phyloP scores from a whole-genome alignment of 768 basidiomycete species.

The Auricularia sp. region DNA sequence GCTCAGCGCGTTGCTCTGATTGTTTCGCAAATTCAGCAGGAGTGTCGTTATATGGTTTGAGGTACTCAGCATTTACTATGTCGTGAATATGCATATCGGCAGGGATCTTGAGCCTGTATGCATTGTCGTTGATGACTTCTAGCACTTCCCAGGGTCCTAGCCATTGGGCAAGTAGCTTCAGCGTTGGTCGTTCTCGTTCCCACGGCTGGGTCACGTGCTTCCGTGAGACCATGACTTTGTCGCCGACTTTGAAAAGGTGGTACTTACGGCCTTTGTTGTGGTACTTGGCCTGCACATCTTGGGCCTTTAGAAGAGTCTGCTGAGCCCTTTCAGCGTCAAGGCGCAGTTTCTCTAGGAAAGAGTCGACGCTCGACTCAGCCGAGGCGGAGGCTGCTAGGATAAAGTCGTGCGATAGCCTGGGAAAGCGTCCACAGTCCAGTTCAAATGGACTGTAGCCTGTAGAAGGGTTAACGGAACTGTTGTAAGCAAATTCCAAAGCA shows the following conservation, averaged over 20 bases:
- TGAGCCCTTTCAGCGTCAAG: constrained; percentile 21
- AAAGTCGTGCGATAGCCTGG: not conserved
- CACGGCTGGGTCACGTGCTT: not conserved
- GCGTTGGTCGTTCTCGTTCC: constrained; percentile 5
- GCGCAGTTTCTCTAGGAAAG: constrained; percentile 7
- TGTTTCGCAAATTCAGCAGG: not conserved
- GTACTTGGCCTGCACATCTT: not conserved
- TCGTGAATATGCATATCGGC: constrained; percentile 16
- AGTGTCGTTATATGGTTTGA: not conserved
- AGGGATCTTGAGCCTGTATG: constrained; percentile 18
- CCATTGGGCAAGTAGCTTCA: constrained; percentile 19
- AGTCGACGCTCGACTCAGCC: constrained; percentile 3
- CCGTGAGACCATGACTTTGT: constrained; percentile 27
- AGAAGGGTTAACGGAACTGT: too few species aligned
- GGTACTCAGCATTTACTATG: constrained; percentile 12
- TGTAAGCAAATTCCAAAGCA: too few species aligned
- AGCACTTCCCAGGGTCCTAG: constrained; percentile 22
- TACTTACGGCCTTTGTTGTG: constrained; percentile 6
- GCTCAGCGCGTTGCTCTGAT: not conserved
- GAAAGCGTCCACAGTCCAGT: not conserved
- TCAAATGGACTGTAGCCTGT: constrained; percentile 7
- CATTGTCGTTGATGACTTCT: constrained; percentile 9
- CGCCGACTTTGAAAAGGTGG: constrained; percentile 18
- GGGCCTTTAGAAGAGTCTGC: constrained; percentile 20
- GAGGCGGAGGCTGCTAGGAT: constrained; percentile 3